Evolutionary conservation across 163 green algal species (phyloP), one percentile per base, ranked within the genome.

Genomic region (Scenedesmus sp.): DNA sequence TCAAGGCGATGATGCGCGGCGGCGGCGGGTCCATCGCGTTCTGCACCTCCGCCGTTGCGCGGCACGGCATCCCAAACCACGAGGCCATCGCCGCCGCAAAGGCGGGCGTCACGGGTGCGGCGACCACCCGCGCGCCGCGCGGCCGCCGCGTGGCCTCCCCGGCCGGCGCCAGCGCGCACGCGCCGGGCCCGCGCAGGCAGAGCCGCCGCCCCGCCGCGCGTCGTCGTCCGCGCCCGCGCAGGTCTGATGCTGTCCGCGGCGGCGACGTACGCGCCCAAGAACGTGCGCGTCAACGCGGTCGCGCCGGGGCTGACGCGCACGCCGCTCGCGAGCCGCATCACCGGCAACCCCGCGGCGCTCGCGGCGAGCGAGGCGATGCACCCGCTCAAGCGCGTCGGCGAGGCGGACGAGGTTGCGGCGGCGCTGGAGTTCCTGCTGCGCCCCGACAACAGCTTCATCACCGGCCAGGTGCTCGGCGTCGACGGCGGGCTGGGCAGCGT

Each of bases 201-300:
- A n/a, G n/a, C n/a, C n/a, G n/a, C n/a, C n/a, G n/a, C n/a, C n/a
- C n/a, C n/a, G n/a, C n/a, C n/a, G n/a, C n/a, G n/a, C n/a, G n/a
- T n/a, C n/a, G n/a, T n/a, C n/a, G n/a, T n/a, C n/a, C n/a, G n/a
- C n/a, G n/a, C n/a, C n/a, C n/a, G n/a, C n/a, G 31, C 80, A 72
- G 86, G 85, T 2, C 83, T 96, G 58, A 84, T 86, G 29, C 72
- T 91, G 0, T 88, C 78, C 18, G 83, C 90, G 3, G 90, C 92
- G 1, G 83, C 88, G 26, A 96, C 90, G 0, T 97, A 97, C 75
- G 91, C 89, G 0, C 87, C 87, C 5, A 92, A 94, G 76, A 94
- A 95, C 80, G 95, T 97, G 77, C 84, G 92, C 6, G 81, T 96
- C 34, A 97, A 97, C 80, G 91, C 85, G 29, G 90, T 96, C 34